phyloP scores from a whole-genome alignment of 176 grass and related monocot species.

The Pontederia paniculata region DNA sequence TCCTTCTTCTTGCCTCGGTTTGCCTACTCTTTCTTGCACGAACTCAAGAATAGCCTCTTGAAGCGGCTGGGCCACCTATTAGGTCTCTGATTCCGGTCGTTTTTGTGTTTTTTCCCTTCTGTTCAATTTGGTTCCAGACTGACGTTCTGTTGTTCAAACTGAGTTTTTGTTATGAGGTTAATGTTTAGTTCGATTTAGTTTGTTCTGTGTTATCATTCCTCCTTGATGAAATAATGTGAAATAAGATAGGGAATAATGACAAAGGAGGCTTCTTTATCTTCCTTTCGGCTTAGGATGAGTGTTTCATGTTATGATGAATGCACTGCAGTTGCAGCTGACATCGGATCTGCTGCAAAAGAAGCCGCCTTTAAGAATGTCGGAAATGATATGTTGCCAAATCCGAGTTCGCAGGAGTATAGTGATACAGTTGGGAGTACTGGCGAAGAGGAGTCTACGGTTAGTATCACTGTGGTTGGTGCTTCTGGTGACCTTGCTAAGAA shows the following conservation, averaged over 20 bases:
- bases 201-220: too few species aligned
- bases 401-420: conserved; percentile 40
- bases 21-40: neutral
- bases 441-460: conserved; percentile 51
- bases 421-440: conserved; percentile 9
- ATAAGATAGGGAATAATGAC: too few species aligned
- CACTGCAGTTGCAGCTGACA: conserved; percentile 6
- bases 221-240: too few species aligned
- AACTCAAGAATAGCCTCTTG: neutral
- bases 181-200: too few species aligned
- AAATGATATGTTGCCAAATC: conserved; percentile 31
- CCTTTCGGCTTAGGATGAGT: neutral
- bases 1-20: neutral
- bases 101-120: too few species aligned
- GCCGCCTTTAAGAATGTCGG: conserved; percentile 26
- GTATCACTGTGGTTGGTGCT: conserved; percentile 86
- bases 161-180: too few species aligned
- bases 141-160: too few species aligned
- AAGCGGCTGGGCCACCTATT: neutral
- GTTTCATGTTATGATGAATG: neutral
- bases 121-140: too few species aligned
- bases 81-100: neutral
- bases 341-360: conserved; percentile 18
- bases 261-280: neutral
- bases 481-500: conserved; percentile 98